Conservation (phyloP, 495 filamentous ascomycete species). For the Penicillium lagena region DNA sequence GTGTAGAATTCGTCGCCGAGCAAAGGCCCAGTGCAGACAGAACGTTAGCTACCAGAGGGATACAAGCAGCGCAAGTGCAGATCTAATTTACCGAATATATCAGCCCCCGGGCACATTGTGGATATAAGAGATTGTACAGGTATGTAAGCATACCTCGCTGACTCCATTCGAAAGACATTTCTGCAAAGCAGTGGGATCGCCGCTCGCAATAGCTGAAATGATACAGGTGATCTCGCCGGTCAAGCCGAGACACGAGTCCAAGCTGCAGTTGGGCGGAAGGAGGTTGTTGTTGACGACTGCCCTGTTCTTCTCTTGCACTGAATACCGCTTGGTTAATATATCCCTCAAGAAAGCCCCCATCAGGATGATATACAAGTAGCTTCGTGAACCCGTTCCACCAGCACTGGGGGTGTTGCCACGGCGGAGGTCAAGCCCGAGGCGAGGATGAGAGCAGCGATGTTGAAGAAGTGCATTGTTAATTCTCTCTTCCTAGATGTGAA, state of each 20-base stretch:
- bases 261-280: slow-evolving; percentile 13
- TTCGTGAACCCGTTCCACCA: not conserved
- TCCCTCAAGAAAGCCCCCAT: no score
- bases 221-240: slow-evolving; percentile 11
- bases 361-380: not conserved
- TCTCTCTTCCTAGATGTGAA: no score
- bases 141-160: slow-evolving; percentile 5
- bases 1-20: not conserved
- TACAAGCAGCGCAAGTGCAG: slow-evolving; percentile 17
- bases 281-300: slow-evolving; percentile 2
- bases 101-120: not conserved
- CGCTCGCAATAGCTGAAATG: slow-evolving; percentile 9
- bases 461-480: not conserved
- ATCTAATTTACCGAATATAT: slow-evolving; percentile 4
- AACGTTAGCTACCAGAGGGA: slow-evolving; percentile 8
- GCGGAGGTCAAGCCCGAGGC: slow-evolving; percentile 4
- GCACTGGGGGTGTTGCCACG: not conserved
- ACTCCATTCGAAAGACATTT: slow-evolving; percentile 13
- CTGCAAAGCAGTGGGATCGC: slow-evolving; percentile 11
- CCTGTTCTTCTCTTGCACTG: slow-evolving; percentile 10
- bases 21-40: slow-evolving; percentile 15
- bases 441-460: slow-evolving; percentile 3
- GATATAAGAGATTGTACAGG: not conserved
- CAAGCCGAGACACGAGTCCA: slow-evolving; percentile 14
- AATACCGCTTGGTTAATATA: not conserved